Percentiles rank a stretch among this genome's conserved stretches.
These are phyloP conservation scores for Neophaeococcomyces mojaviensis DNA, from an alignment of 2,329 filamentous ascomycete species.

Conservation along the genomic window DNA sequence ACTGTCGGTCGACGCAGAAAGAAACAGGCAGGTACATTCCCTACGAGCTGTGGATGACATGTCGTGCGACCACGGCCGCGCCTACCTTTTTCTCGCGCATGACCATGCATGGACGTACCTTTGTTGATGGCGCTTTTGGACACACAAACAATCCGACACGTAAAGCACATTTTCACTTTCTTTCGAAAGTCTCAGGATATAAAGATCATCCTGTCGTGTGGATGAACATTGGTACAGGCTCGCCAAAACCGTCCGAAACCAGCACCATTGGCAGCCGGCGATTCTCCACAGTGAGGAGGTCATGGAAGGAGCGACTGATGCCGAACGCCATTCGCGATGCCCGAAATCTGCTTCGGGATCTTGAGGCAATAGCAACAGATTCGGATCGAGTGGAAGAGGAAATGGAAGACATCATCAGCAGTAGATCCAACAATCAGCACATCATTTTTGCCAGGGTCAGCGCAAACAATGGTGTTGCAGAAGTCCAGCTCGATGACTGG, in stretches of 20 bases:
- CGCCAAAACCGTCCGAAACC: constrained; percentile 6
- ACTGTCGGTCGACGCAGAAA: constrained; percentile 15
- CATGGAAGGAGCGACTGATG: constrained; percentile 15
- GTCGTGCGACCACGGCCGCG: constrained; percentile 20
- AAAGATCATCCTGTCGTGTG: constrained; percentile 13
- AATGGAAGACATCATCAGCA: constrained; percentile 14
- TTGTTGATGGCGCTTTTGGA: constrained; percentile 18
- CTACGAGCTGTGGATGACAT: constrained; percentile 16
- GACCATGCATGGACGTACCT: constrained; percentile 12
- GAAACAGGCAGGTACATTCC: constrained; percentile 12
- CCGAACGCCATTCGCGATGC: constrained; percentile 15
- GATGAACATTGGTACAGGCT: constrained; percentile 19
- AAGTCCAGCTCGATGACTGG: constrained; percentile 19
- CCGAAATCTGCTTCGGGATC: constrained; percentile 14
- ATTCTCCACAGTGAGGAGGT: constrained; percentile 5
- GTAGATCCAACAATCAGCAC: constrained; percentile 10
- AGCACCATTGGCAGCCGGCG: neutral
- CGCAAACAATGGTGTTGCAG: constrained; percentile 18
- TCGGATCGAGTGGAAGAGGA: constrained; percentile 13
- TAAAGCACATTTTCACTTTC: constrained; percentile 16
- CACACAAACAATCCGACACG: constrained; percentile 20
- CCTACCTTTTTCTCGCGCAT: constrained; percentile 19
- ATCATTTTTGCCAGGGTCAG: constrained; percentile 18
- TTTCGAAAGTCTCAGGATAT: constrained; percentile 12
- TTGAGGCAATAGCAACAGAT: constrained; percentile 18